Evolutionary conservation across 2,329 filamentous ascomycete genomes (phyloP), one percentile per base, ranked within the genome.

Genomic region (Fusarium hainanense): DNA sequence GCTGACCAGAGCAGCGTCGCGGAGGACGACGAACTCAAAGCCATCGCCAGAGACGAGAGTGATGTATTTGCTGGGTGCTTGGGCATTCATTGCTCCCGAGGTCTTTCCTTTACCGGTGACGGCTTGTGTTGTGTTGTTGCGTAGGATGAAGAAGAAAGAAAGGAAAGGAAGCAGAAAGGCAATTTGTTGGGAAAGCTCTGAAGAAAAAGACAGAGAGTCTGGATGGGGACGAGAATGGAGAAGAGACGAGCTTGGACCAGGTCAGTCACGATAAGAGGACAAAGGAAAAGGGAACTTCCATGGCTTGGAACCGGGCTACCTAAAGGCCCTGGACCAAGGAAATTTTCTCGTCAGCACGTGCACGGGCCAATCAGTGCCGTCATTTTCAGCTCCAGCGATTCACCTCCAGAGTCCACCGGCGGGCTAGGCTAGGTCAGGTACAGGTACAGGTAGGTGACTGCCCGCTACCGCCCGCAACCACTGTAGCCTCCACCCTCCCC

Each of bases 11-110:
- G 91, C 89, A 4, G 91, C 90, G 51, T 92, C 90, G 56, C 92
- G 89, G 58, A 92, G 83, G 54, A 94, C 85, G 68, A 92, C 88
- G 77, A 93, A 94, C 82, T 93, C 91, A 77, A 89, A 93, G 73
- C 88, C 91, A 79, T 95, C 92, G 71, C 84, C 86, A 1, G 92
- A 93, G 43, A 94, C 85, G 54, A 95, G 87, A 7, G 92, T 94
- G 70, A 94, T 87, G 79, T 93, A 94, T 76, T 93, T 89, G 80
- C 86, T 88, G 50, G 76, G 74, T 23, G 62, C 52, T 34, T 69
- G 69, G 13, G 66, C 44, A 54, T 73, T 74, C 75, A 77, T 77
- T 44, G 25, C 56, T 50, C 69, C 16, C 13, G 25, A 49, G 21
- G 21, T 10, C 16, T 37, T 25, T 23, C 41, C 28, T 48, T 32